Evolutionary conservation across 495 filamentous ascomycete species (phyloP).

Genomic region (Annulohypoxylon stygium): DNA sequence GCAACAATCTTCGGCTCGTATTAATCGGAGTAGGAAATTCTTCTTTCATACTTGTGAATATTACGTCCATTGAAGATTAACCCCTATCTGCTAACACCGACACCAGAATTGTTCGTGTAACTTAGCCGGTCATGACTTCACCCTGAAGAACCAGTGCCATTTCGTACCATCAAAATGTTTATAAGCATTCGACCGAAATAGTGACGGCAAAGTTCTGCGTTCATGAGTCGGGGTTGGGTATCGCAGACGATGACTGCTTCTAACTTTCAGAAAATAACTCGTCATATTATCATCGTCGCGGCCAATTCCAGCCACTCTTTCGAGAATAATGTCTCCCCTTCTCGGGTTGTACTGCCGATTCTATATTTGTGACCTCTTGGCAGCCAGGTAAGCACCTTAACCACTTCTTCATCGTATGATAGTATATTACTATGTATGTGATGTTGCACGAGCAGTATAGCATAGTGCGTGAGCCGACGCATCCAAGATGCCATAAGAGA

Average conservation of each 20-base stretch:
- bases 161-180: neutral
- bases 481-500: neutral
- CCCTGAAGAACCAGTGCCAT: neutral
- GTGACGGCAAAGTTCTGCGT: neutral
- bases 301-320: neutral
- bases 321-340: neutral
- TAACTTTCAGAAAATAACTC: neutral
- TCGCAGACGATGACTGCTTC: neutral
- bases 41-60: neutral
- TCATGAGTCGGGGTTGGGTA: neutral
- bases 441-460: neutral
- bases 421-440: neutral
- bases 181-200: neutral
- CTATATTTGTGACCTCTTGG: neutral
- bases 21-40: neutral
- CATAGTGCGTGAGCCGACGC: neutral
- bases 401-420: neutral
- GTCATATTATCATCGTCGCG: neutral
- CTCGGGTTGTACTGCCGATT: neutral
- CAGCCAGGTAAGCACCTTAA: constrained; percentile 2
- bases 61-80: neutral
- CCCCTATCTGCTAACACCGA: neutral
- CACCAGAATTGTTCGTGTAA: neutral
- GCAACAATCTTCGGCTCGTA: neutral
- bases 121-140: neutral